Evolutionary conservation across 495 filamentous ascomycete species (phyloP), one percentile per base, ranked within the genome.

Genomic region (Penicillium taxi): DNA sequence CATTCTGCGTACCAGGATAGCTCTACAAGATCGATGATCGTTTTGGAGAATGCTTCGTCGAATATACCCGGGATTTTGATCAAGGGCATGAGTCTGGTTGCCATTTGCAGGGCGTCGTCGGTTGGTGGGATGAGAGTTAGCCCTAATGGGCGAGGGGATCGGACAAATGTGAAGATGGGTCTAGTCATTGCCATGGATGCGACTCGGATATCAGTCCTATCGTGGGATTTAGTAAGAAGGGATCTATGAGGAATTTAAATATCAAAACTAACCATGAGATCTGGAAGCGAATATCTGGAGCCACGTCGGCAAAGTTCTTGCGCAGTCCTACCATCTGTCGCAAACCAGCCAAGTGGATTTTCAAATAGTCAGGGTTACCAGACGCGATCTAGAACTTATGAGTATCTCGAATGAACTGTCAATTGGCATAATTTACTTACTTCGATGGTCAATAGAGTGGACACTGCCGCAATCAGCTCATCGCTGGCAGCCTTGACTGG

Each of bases 121-220:
- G 38, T 54, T 18, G 59, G 59, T 16, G 61, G 55, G n/a, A 51
- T 37, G 20, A 66, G 45, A 9, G 59, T 47, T 18, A 61, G 43
- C n/a, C 58, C 48, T 12, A 48, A 18, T n/a, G 66, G 66, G 13
- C 64, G 59, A 12, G 47, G 35, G 33, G 53, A 55, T 27, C 64
- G 63, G 45, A 68, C 42, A 26, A 68, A 70, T 29, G 63, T 58
- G 41, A 70, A 70, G 26, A 70, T 67, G 5, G 66, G 66, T 44
- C 56, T 65, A n/a, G 61, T 47, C 29, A 63, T 52, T 3, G 58
- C 50, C 59, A 68, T 67, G 41, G 63, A 68, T 31, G 64, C 64
- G 15, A 67, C 63, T 30, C 66, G 64, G 17, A 70, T 63, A 43
- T 70, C 66, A 16, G 63, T 70, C 66, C 66, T 70, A 26, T 16